phyloP scores from a whole-genome alignment of 768 basidiomycete genomes.

The Trametes meyenii region DNA sequence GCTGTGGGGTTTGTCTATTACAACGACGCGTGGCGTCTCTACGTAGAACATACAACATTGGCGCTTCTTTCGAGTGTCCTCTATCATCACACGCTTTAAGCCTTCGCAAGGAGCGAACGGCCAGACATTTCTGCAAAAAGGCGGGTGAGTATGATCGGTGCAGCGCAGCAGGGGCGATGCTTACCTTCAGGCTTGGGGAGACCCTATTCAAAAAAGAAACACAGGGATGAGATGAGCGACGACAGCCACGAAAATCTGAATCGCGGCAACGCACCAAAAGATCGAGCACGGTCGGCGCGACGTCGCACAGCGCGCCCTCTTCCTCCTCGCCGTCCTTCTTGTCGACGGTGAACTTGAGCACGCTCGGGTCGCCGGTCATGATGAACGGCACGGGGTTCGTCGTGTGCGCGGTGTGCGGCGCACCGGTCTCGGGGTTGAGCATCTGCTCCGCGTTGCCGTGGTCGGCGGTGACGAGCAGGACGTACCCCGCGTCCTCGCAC shows the following conservation, averaged over 20 bases:
- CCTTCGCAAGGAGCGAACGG: constrained; percentile 34
- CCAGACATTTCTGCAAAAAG: constrained; percentile 33
- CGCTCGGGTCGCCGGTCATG: constrained; percentile 67
- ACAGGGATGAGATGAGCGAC: not conserved
- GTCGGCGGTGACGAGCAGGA: constrained; percentile 87
- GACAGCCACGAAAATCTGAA: too few species aligned
- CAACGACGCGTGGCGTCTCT: constrained; percentile 1
- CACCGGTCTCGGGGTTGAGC: constrained; percentile 80
- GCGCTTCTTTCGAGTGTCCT: constrained; percentile 13
- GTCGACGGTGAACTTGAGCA: constrained; percentile 55
- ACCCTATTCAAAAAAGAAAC: constrained; percentile 40
- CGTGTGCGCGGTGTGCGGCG: constrained; percentile 90
- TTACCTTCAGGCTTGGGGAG: constrained; percentile 70
- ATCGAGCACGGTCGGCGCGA: constrained; percentile 86
- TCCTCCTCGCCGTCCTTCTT: constrained; percentile 51
- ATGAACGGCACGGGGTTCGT: constrained; percentile 92
- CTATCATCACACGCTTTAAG: constrained; percentile 8
- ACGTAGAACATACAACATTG: constrained; percentile 13
- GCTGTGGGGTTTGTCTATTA: not conserved
- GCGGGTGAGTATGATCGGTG: not conserved
- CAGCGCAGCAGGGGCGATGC: constrained; percentile 19
- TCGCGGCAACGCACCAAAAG: constrained; percentile 52
- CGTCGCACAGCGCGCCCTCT: constrained; percentile 81
- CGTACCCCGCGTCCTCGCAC: constrained; percentile 82
- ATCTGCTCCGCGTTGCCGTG: constrained; percentile 98